Percentiles rank a stretch among this genome's conserved stretches.
Evolutionary conservation across 441 rosid genomes (phyloP).

Genomic region (Gossypium laxum): DNA sequence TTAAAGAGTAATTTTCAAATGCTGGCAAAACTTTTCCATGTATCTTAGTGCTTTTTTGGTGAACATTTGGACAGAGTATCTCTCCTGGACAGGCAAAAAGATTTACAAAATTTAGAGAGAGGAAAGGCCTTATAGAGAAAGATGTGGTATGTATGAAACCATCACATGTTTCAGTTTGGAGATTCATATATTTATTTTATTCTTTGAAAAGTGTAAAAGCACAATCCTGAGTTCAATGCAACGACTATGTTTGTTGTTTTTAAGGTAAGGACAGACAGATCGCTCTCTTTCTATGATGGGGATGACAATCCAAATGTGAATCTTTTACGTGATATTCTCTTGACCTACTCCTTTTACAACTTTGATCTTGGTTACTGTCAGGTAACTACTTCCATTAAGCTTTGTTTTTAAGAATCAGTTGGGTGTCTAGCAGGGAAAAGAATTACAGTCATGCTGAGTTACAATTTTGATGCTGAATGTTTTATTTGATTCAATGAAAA

Average conservation of each 20-base stretch:
- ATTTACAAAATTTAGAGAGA: slow-evolving; percentile 85
- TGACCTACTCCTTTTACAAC: slow-evolving; percentile 90
- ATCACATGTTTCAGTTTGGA: slow-evolving; percentile 1
- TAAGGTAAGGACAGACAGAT: slow-evolving; percentile 94
- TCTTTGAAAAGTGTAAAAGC: not conserved
- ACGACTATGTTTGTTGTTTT: slow-evolving; percentile 15
- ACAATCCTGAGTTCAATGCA: slow-evolving; percentile 3
- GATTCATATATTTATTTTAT: slow-evolving; percentile 14
- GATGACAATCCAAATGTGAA: slow-evolving; percentile 84
- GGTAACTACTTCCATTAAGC: slow-evolving; percentile 32
- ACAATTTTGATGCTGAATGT: not conserved
- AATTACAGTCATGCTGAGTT: not conserved
- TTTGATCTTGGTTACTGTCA: slow-evolving; percentile 98
- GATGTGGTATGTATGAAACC: slow-evolving; percentile 66
- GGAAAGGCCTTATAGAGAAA: slow-evolving; percentile 84
- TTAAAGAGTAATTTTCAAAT: not conserved
- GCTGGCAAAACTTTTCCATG: slow-evolving; percentile 8
- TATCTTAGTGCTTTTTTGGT: slow-evolving; percentile 15
- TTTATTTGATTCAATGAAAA: not conserved
- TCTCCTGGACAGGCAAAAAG: slow-evolving; percentile 82
- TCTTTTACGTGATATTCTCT: slow-evolving; percentile 68
- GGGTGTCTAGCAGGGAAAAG: not conserved
- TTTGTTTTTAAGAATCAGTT: not conserved
- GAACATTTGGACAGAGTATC: slow-evolving; percentile 52
- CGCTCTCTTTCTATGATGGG: slow-evolving; percentile 71